Evolutionary conservation across 75 land plant species (phyloP).

Genomic region (Gnetum montanum): DNA sequence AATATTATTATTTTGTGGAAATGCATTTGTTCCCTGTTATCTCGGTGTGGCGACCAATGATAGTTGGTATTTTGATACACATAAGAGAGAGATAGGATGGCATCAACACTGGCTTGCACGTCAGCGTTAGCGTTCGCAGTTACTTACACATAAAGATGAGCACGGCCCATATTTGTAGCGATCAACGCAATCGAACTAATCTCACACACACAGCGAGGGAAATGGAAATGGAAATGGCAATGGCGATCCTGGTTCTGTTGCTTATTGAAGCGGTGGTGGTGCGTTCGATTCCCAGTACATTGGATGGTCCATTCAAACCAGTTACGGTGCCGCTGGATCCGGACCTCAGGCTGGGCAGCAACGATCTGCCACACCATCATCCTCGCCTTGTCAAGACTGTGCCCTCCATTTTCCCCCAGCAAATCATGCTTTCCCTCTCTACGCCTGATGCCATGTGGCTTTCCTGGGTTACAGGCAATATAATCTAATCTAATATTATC

Average conservation of each 20-base stretch:
- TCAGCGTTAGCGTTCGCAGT: too few relatives aligned
- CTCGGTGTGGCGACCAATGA: too few relatives aligned
- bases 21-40: too few relatives aligned
- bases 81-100: too few relatives aligned
- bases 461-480: slow-evolving; percentile 79
- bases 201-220: too few relatives aligned
- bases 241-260: neutral
- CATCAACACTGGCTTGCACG: too few relatives aligned
- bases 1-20: too few relatives aligned
- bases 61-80: too few relatives aligned
- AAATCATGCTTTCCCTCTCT: slow-evolving; percentile 67
- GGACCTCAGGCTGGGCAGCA: slow-evolving; percentile 51
- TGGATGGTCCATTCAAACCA: slow-evolving; percentile 81
- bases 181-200: too few relatives aligned
- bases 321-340: slow-evolving; percentile 55
- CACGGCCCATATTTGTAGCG: too few relatives aligned
- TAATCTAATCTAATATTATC: slow-evolving; percentile 9
- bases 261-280: neutral
- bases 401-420: slow-evolving; percentile 57
- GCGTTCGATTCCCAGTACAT: slow-evolving; percentile 48
- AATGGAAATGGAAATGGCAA: too few relatives aligned
- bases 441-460: slow-evolving; percentile 74
- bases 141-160: too few relatives aligned
- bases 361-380: slow-evolving; percentile 62
- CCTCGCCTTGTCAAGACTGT: slow-evolving; percentile 64